Evolutionary conservation across 2,329 filamentous ascomycete species (phyloP).

Genomic region (Aureobasidium sp.): DNA sequence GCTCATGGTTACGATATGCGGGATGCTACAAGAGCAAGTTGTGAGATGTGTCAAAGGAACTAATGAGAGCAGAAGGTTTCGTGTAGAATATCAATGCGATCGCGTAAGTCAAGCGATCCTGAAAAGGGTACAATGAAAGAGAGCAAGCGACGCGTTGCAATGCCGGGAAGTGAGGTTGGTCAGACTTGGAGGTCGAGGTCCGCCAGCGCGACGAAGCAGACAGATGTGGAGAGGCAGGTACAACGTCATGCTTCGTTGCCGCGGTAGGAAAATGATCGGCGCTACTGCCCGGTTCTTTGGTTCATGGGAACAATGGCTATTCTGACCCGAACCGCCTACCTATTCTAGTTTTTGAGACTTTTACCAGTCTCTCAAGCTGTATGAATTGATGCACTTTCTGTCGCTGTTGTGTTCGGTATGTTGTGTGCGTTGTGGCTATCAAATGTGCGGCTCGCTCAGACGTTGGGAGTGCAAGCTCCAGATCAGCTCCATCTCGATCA

Average conservation of each 20-base stretch:
- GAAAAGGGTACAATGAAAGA: background rate
- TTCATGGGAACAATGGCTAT: background rate
- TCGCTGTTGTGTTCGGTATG: background rate
- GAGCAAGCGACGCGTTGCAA: background rate
- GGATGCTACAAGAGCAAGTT: background rate
- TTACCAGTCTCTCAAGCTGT: background rate
- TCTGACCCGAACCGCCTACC: background rate
- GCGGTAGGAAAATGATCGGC: constrained; percentile 8
- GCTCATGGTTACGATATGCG: constrained; percentile 32
- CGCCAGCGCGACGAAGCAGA: background rate
- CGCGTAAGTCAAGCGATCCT: constrained; percentile 3
- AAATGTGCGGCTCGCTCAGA: background rate
- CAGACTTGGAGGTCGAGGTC: constrained; percentile 2
- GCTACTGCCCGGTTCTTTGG: constrained; percentile 10
- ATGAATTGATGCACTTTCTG: background rate
- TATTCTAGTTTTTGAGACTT: background rate
- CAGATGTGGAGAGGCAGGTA: constrained; percentile 10
- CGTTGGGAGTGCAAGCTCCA: background rate
- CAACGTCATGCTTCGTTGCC: background rate
- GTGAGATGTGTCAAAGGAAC: background rate
- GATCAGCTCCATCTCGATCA: background rate
- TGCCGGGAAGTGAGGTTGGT: background rate
- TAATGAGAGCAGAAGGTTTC: background rate
- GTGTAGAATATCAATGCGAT: constrained; percentile 12
- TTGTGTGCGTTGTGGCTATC: background rate